phyloP scores from a whole-genome alignment of 805 yeast species.

The Saitoella complicata region DNA sequence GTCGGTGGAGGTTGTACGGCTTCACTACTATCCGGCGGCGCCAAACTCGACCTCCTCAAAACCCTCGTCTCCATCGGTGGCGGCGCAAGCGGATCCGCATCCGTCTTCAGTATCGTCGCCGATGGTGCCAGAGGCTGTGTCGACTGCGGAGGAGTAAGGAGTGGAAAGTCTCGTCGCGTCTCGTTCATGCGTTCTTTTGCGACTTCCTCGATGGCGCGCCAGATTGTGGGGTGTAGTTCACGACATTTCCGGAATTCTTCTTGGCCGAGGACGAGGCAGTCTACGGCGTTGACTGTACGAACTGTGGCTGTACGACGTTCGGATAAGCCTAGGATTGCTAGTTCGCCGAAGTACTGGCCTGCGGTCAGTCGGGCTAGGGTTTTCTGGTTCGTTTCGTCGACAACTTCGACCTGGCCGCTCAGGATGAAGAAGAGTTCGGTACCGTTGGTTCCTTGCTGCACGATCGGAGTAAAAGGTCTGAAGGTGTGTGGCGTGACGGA shows the following conservation, averaged over 20 bases:
- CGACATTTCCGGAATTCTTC: constrained; percentile 18
- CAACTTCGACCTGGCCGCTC: constrained; percentile 55
- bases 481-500: constrained; percentile 40
- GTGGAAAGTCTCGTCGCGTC: constrained; percentile 7
- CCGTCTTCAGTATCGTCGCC: too few species aligned
- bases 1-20: too few species aligned
- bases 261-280: constrained; percentile 44
- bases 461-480: constrained; percentile 43
- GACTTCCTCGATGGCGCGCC: constrained; percentile 42
- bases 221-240: constrained; percentile 38
- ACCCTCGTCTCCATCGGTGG: too few species aligned
- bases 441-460: constrained; percentile 43
- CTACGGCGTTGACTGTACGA: constrained; percentile 43
- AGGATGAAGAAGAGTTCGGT: constrained; percentile 52
- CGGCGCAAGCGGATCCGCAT: too few species aligned
- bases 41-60: too few species aligned
- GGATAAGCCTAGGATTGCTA: constrained; percentile 40
- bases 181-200: constrained; percentile 33
- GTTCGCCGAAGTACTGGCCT: constrained; percentile 62
- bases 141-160: neutral
- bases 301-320: constrained; percentile 42
- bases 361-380: constrained; percentile 42
- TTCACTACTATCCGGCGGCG: too few species aligned
- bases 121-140: too few species aligned
- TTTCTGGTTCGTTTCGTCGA: constrained; percentile 28